Evolutionary conservation across 306 rosid genomes (phyloP).

Genomic region (Canavalia ensiformis): DNA sequence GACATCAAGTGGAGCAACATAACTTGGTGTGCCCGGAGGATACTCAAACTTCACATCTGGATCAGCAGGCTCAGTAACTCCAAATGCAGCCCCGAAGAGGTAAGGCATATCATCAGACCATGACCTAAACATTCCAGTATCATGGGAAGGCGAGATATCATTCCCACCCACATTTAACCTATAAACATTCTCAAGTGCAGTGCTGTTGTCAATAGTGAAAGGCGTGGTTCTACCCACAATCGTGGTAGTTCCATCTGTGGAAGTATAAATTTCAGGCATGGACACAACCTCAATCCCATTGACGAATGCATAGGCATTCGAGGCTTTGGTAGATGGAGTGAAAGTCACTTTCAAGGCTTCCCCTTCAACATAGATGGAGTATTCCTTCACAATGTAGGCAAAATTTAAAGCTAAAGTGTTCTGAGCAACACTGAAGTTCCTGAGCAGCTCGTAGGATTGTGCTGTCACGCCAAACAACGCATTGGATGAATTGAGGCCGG

Average conservation of each 20-base stretch:
- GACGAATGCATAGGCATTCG: conserved; percentile 81
- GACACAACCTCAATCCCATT: conserved; percentile 95
- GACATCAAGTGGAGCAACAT: conserved; percentile 75
- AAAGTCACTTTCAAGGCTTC: conserved; percentile 72
- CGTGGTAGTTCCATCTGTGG: conserved; percentile 50
- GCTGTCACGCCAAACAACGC: conserved; percentile 67
- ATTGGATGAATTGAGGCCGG: conserved; percentile 58
- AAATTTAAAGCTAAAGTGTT: conserved; percentile 72
- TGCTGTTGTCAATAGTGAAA: conserved; percentile 61
- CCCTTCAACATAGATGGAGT: conserved; percentile 66
- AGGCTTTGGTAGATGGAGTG: conserved; percentile 63
- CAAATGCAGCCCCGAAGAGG: conserved; percentile 71
- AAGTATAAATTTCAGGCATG: conserved; percentile 79
- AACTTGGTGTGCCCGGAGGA: conserved; percentile 56
- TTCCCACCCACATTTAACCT: conserved; percentile 91
- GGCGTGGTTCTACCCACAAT: conserved; percentile 58
- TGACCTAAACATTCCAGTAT: conserved; percentile 86
- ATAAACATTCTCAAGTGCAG: conserved; percentile 78
- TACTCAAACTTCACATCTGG: conserved; percentile 57
- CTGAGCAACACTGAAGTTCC: conserved; percentile 78
- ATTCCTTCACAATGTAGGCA: conserved; percentile 71
- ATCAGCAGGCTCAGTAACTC: conserved; percentile 70
- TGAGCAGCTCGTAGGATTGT: conserved; percentile 69
- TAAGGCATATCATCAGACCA: conserved; percentile 76
- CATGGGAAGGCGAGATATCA: conserved; percentile 75